phyloP scores from a whole-genome alignment of 2,329 filamentous ascomycete species.

The Sclerotinia minor region DNA sequence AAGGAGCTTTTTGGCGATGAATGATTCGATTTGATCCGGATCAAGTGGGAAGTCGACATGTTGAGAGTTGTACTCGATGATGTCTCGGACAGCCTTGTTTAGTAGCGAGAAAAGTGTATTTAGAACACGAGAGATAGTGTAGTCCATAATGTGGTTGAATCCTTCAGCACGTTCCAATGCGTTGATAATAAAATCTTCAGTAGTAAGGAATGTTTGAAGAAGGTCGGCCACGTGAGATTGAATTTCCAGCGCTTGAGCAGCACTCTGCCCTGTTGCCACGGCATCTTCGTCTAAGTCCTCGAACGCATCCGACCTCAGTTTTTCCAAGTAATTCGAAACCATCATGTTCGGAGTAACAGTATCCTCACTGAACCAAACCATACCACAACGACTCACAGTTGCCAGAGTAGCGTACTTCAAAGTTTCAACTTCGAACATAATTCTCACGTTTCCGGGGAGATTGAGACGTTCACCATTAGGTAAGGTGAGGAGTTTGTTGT shows the following conservation, averaged over 20 bases:
- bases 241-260: conserved; percentile 74
- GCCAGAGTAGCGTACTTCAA: conserved; percentile 96
- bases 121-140: conserved; percentile 84
- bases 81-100: conserved; percentile 88
- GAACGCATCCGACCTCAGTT: conserved; percentile 78
- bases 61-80: conserved; percentile 94
- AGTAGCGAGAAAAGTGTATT: conserved; percentile 93
- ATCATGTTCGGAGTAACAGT: conserved; percentile 93
- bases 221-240: conserved; percentile 80
- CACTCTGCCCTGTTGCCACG: conserved; percentile 70
- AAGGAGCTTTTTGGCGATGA: conserved; percentile 89
- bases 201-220: conserved; percentile 71
- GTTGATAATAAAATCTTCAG: conserved; percentile 77
- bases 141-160: conserved; percentile 98
- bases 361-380: conserved; percentile 99
- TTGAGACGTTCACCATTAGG: conserved; percentile 98
- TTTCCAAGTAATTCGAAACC: conserved; percentile 85
- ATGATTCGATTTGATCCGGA: conserved; percentile 83
- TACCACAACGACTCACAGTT: conserved; percentile 98
- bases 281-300: conserved; percentile 95
- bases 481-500: conserved; percentile 96
- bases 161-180: conserved; percentile 72
- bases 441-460: conserved; percentile 88
- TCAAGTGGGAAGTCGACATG: conserved; percentile 94
- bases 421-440: conserved; percentile 99